These are phyloP conservation scores for Globisporangium alternatum DNA, from an alignment of 352 stramenopile species.

Conservation along the genomic window DNA sequence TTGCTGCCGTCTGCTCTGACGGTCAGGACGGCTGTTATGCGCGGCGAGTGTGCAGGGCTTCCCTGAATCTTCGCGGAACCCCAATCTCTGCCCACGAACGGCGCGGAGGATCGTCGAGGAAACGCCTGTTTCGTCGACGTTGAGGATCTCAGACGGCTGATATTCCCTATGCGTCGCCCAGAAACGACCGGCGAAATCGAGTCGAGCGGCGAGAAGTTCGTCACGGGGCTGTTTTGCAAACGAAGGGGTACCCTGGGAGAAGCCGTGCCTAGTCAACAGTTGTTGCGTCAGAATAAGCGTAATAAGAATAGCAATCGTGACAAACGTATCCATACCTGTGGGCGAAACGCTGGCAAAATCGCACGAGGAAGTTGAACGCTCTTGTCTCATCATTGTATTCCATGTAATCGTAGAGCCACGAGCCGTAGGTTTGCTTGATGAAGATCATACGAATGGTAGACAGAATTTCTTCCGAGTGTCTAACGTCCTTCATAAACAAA, in stretches of 20 bases:
- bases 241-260: too few species aligned
- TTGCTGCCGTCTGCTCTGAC: slow-evolving; percentile 21
- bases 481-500: neutral
- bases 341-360: neutral
- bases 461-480: neutral
- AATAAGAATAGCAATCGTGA: too few species aligned
- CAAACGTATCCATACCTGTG: neutral
- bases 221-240: too few species aligned
- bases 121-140: slow-evolving; percentile 22
- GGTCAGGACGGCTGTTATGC: slow-evolving; percentile 20
- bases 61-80: slow-evolving; percentile 11
- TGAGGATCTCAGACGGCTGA: neutral
- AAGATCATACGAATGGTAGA: neutral
- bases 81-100: slow-evolving; percentile 13
- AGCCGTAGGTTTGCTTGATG: neutral
- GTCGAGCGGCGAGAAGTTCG: too few species aligned
- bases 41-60: slow-evolving; percentile 17
- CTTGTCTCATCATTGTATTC: neutral
- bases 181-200: neutral
- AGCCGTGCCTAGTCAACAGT: too few species aligned
- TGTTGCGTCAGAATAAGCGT: too few species aligned
- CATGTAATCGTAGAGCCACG: neutral
- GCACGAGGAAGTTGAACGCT: neutral
- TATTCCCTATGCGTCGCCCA: neutral
- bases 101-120: slow-evolving; percentile 16